These are phyloP conservation scores for Chlamydomonas asymmetrica DNA, from an alignment of 139 green algal genomes.

Conservation along the genomic window DNA sequence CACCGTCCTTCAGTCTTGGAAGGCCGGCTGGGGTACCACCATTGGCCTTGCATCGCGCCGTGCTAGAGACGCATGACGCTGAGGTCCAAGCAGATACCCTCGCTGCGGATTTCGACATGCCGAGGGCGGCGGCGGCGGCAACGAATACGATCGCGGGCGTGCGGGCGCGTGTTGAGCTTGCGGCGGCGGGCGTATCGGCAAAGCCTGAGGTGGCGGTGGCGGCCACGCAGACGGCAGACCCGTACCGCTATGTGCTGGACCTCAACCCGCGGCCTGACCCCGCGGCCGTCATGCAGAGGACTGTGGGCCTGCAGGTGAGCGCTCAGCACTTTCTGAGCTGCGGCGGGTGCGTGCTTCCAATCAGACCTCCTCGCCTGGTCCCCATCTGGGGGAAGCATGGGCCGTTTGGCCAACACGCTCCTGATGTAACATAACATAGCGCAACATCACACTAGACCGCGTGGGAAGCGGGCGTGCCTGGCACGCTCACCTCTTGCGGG, in stretches of 20 bases:
- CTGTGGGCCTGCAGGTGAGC: conserved; percentile 15
- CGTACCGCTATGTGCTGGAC: conserved; percentile 23
- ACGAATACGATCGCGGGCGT: not conserved
- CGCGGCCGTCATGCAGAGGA: conserved; percentile 17
- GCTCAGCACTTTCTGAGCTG: not conserved
- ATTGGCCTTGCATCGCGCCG: not conserved
- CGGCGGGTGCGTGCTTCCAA: not conserved
- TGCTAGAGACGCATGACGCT: not conserved
- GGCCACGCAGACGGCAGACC: conserved; percentile 26
- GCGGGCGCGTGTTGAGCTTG: not conserved
- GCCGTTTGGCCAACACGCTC: not conserved
- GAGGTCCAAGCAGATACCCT: not conserved
- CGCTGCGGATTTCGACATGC: not conserved
- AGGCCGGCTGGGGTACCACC: too few relatives aligned
- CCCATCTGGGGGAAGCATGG: not conserved
- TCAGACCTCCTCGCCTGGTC: not conserved
- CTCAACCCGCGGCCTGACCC: conserved; percentile 13
- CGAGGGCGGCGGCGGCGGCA: not conserved
- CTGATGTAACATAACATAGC: not conserved
- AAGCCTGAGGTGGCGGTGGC: not conserved
- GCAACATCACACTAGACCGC: not conserved
- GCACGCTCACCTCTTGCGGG: not conserved
- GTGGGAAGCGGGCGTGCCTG: not conserved
- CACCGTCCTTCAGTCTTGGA: too few relatives aligned
- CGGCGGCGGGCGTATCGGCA: conserved; percentile 12